Conservation (phyloP, 768 basidiomycete species). For the Rhodotorula sphaerocarpa region DNA sequence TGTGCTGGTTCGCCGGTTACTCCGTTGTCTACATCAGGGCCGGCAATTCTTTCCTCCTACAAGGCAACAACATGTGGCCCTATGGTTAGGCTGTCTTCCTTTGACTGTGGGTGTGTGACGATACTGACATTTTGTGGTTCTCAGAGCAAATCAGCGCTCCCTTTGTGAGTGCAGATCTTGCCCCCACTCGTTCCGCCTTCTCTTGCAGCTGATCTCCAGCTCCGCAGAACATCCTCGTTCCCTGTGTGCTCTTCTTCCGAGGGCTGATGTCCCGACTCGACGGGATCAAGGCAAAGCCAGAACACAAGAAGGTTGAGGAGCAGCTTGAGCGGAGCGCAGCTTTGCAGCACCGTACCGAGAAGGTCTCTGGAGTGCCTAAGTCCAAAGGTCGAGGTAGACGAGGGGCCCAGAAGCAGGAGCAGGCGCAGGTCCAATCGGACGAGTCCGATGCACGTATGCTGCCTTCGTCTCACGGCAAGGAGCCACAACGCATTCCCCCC, state of each 20-base stretch:
- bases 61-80: conserved; percentile 5
- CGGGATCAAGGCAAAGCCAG: too few species aligned
- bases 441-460: too few species aligned
- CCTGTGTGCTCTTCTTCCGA: neutral
- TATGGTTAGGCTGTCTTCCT: conserved; percentile 3
- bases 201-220: neutral
- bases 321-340: too few species aligned
- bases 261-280: too few species aligned
- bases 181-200: neutral
- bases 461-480: too few species aligned
- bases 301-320: too few species aligned
- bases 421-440: too few species aligned
- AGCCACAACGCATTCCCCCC: too few species aligned
- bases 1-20: neutral
- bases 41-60: neutral
- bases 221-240: neutral
- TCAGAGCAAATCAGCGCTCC: conserved; percentile 7
- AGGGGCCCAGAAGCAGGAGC: too few species aligned
- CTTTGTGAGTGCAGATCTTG: neutral
- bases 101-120: neutral
- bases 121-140: neutral
- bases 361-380: too few species aligned
- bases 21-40: neutral
- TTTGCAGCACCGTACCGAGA: too few species aligned
- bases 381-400: too few species aligned